Evolutionary conservation across 2,329 filamentous ascomycete genomes (phyloP).

Genomic region (Aspergillus flavus): DNA sequence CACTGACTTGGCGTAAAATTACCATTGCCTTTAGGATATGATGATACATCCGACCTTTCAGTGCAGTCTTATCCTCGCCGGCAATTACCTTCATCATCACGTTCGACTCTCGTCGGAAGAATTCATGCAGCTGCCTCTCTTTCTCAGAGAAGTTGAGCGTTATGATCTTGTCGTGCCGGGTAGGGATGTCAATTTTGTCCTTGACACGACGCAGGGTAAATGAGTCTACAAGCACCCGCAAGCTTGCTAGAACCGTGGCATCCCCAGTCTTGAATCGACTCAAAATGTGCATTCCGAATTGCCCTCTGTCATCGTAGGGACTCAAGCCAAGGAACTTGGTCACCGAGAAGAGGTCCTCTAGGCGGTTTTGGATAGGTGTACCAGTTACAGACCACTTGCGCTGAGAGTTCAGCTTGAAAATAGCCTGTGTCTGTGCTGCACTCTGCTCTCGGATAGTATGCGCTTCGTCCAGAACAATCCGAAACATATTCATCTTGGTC

Average conservation of each 20-base stretch:
- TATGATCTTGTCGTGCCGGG: conserved; percentile 71
- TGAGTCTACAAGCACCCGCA: conserved; percentile 89
- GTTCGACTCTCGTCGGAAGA: conserved; percentile 79
- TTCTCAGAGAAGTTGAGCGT: conserved; percentile 73
- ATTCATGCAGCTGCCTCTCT: conserved; percentile 77
- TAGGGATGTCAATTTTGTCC: conserved; percentile 82
- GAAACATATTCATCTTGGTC: conserved; percentile 84
- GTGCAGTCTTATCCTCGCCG: conserved; percentile 63
- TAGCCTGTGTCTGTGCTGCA: conserved; percentile 81
- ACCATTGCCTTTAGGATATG: conserved; percentile 91
- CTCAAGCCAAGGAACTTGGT: conserved; percentile 82
- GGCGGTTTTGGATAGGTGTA: conserved; percentile 89
- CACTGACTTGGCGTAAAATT: conserved; percentile 85
- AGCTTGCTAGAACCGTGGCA: conserved; percentile 74
- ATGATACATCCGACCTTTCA: conserved; percentile 87
- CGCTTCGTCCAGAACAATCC: conserved; percentile 90
- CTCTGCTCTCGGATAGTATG: conserved; percentile 88
- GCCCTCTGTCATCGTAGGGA: conserved; percentile 77
- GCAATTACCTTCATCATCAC: conserved; percentile 78
- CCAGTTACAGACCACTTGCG: conserved; percentile 97
- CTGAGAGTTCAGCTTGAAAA: conserved; percentile 75
- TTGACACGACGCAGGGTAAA: conserved; percentile 90
- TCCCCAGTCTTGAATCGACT: conserved; percentile 86
- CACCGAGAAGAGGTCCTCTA: conserved; percentile 86
- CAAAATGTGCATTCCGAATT: conserved; percentile 79